Percentiles rank a stretch among this genome's conserved stretches.
Conservation (phyloP, 1,284 basidiomycete species). For the Heterobasidion parviporum region DNA sequence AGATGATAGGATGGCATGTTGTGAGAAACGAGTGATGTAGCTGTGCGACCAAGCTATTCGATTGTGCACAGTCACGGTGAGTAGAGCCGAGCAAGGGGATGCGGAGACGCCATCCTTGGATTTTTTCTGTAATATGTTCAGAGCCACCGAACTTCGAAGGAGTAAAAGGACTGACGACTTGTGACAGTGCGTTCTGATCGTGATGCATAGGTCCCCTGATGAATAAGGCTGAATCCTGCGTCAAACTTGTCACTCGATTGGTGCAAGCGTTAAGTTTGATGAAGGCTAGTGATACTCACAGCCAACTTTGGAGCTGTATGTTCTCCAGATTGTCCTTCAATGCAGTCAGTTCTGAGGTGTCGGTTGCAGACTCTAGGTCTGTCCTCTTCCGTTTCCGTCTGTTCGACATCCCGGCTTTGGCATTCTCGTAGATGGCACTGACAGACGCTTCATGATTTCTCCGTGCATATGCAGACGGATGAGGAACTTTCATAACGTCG, state of each 20-base stretch:
- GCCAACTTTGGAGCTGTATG: conserved; percentile 48
- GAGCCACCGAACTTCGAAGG: conserved; percentile 3
- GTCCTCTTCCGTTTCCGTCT: conserved; percentile 39
- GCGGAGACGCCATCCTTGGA: conserved; percentile 14
- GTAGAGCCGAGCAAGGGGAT: conserved; percentile 30
- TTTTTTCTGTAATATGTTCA: conserved; percentile 22
- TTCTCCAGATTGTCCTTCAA: conserved; percentile 42
- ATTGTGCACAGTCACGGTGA: conserved; percentile 53
- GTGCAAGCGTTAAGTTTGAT: background rate
- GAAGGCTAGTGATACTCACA: conserved; percentile 29
- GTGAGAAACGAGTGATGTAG: conserved; percentile 52
- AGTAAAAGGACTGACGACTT: conserved; percentile 28
- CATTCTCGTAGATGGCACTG: conserved; percentile 35
- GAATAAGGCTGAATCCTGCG: conserved; percentile 46
- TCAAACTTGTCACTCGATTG: conserved; percentile 30
- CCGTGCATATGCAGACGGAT: conserved; percentile 47
- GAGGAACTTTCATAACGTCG: conserved; percentile 44
- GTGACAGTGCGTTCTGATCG: conserved; percentile 51
- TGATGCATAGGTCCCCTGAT: conserved; percentile 54
- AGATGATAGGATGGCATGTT: conserved; percentile 59
- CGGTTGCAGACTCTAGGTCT: conserved; percentile 18
- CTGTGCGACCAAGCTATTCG: conserved; percentile 54
- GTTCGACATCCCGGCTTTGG: conserved; percentile 21
- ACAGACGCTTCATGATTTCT: conserved; percentile 45
- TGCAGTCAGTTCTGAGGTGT: conserved; percentile 32